Evolutionary conservation across 371 early-diverging fungal species (phyloP).

Genomic region (Haplosporangium sp.): DNA sequence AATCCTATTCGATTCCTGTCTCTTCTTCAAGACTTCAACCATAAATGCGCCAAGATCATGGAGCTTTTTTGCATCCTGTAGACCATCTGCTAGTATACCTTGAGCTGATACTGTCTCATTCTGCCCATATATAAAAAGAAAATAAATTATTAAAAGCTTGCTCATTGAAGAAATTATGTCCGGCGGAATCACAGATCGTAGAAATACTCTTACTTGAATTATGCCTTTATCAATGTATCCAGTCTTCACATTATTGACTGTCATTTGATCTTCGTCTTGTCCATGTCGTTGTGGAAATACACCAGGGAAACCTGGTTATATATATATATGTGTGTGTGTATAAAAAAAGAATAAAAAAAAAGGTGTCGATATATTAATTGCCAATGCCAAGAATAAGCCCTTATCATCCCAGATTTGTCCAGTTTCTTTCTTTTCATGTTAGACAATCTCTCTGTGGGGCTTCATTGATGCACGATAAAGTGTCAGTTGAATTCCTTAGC

Average conservation of each 20-base stretch:
- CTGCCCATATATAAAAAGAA: slow-evolving; percentile 14
- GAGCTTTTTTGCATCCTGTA: slow-evolving; percentile 61
- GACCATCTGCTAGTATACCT: slow-evolving; percentile 45
- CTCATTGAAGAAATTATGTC: not conserved
- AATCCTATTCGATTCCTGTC: slow-evolving; percentile 63
- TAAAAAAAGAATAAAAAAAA: not conserved
- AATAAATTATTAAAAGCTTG: not conserved
- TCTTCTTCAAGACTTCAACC: slow-evolving; percentile 68
- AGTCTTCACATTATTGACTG: slow-evolving; percentile 75
- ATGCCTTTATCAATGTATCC: slow-evolving; percentile 71
- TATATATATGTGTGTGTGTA: too few relatives aligned
- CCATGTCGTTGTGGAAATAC: slow-evolving; percentile 71
- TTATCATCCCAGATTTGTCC: too few relatives aligned
- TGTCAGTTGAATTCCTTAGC: not conserved
- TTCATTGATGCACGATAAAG: not conserved
- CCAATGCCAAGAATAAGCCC: too few relatives aligned
- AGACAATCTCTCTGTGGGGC: not conserved
- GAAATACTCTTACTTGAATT: slow-evolving; percentile 54
- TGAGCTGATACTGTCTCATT: slow-evolving; percentile 56
- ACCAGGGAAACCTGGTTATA: slow-evolving; percentile 71
- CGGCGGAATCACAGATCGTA: slow-evolving; percentile 6
- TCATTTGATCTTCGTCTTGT: slow-evolving; percentile 74
- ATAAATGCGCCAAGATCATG: slow-evolving; percentile 68
- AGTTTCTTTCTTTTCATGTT: not conserved
- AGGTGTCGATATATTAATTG: not conserved